A percentile compares a stretch with the other conserved stretches of the same genome.
phyloP scores from a whole-genome alignment of 176 grass and related monocot species.

The Thinopyrum elongatum region DNA sequence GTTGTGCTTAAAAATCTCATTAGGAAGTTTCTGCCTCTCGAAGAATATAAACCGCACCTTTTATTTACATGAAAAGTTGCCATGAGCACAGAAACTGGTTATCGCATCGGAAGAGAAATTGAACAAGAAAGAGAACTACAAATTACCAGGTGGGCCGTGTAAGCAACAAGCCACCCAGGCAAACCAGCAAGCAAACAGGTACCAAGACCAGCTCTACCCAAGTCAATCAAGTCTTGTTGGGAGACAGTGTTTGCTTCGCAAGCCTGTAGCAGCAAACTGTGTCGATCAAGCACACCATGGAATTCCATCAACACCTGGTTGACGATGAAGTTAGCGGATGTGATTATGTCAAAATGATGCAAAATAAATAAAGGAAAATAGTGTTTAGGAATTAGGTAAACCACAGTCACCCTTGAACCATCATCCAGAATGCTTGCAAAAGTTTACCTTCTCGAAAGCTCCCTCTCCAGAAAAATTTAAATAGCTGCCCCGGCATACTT shows the following conservation, averaged over 20 bases:
- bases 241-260: conserved; percentile 87
- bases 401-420: conserved; percentile 17
- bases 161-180: conserved; percentile 94
- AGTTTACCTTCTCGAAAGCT: conserved; percentile 87
- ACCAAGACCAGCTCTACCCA: conserved; percentile 94
- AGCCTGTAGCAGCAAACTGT: conserved; percentile 87
- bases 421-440: conserved; percentile 20
- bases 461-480: conserved; percentile 95
- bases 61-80: conserved; percentile 37
- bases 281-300: conserved; percentile 85
- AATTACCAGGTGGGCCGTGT: conserved; percentile 87
- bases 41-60: conserved; percentile 96
- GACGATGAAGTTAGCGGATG: conserved; percentile 10
- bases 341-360: conserved; percentile 9
- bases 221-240: conserved; percentile 90
- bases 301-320: conserved; percentile 88
- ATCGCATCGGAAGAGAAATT: conserved; percentile 27
- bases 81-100: conserved; percentile 16
- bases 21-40: conserved; percentile 87
- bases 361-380: conserved; percentile 13
- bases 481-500: conserved; percentile 98
- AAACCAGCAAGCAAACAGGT: conserved; percentile 95
- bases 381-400: conserved; percentile 11
- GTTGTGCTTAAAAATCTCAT: conserved; percentile 82
- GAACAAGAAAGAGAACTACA: conserved; percentile 27